Percentiles rank a stretch among this genome's conserved stretches.
These are phyloP conservation scores for Pilatotrama ljubarskyi DNA, from an alignment of 768 basidiomycete genomes.

Conservation along the genomic window DNA sequence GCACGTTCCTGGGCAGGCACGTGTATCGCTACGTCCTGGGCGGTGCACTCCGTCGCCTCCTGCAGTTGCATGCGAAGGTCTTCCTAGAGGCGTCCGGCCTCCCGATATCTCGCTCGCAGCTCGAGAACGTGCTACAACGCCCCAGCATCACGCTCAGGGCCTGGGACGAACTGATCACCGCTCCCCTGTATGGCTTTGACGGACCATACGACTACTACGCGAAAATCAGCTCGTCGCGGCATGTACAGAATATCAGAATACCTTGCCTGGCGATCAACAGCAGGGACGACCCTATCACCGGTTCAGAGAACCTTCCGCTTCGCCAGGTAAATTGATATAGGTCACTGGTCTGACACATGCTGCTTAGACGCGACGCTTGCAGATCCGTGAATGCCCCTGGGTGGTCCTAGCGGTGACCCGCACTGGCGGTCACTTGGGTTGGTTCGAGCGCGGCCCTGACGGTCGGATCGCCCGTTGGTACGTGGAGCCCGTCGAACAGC, in stretches of 20 bases:
- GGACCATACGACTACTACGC: conserved; percentile 22
- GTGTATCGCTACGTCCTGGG: conserved; percentile 27
- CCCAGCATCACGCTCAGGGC: conserved; percentile 16
- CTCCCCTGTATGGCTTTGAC: conserved; percentile 23
- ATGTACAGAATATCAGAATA: conserved; percentile 15
- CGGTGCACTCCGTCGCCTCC: conserved; percentile 21
- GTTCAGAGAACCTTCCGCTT: conserved; percentile 10
- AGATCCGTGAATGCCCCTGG: conserved; percentile 20
- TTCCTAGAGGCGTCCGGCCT: conserved; percentile 10
- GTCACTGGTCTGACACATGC: neutral
- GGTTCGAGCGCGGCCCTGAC: conserved; percentile 22
- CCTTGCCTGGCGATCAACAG: conserved; percentile 26
- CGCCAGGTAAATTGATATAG: conserved; percentile 16
- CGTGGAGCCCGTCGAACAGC: conserved; percentile 24
- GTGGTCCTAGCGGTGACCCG: conserved; percentile 24
- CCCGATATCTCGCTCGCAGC: neutral
- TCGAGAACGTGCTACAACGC: conserved; percentile 14
- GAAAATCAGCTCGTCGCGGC: conserved; percentile 16
- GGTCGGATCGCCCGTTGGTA: conserved; percentile 24
- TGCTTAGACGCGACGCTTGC: neutral
- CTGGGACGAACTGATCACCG: conserved; percentile 18
- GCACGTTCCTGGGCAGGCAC: conserved; percentile 14
- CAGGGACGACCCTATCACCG: conserved; percentile 25
- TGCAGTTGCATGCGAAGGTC: conserved; percentile 18
- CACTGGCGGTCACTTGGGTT: conserved; percentile 28